These are phyloP conservation scores for Kodamaea nitidulidarum DNA, from an alignment of 805 yeast species.

Conservation along the genomic window DNA sequence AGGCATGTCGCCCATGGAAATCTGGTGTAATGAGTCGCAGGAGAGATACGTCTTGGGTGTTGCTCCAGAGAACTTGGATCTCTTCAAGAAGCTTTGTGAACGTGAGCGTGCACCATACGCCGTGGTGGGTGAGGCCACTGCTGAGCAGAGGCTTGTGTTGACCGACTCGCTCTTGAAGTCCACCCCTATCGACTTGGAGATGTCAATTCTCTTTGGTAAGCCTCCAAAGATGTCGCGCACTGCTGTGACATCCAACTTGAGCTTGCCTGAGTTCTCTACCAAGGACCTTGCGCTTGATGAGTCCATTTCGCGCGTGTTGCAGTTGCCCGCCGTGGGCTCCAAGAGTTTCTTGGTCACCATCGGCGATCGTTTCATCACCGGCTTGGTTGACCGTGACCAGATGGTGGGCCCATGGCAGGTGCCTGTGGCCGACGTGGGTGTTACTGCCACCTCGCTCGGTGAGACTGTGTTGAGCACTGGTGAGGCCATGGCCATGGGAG, in stretches of 20 bases:
- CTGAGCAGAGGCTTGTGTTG: slow-evolving; percentile 75
- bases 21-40: slow-evolving; percentile 99
- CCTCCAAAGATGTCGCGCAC: slow-evolving; percentile 91
- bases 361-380: slow-evolving; percentile 97
- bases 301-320: slow-evolving; percentile 77
- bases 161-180: slow-evolving; percentile 73
- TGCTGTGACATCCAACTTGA: slow-evolving; percentile 60
- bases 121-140: slow-evolving; percentile 91
- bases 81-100: slow-evolving; percentile 75
- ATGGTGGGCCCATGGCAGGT: slow-evolving; percentile 99
- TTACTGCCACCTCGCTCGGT: slow-evolving; percentile 87
- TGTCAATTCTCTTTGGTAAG: slow-evolving; percentile 92
- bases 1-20: slow-evolving; percentile 99
- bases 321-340: slow-evolving; percentile 91
- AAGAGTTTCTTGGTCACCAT: slow-evolving; percentile 94
- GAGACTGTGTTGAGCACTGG: slow-evolving; percentile 70
- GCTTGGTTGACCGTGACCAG: slow-evolving; percentile 94
- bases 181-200: slow-evolving; percentile 91
- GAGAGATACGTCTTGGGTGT: slow-evolving; percentile 96
- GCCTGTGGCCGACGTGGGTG: slow-evolving; percentile 98
- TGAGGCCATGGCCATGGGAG: slow-evolving; percentile 98
- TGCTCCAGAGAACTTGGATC: slow-evolving; percentile 65
- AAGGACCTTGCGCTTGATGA: slow-evolving; percentile 45
- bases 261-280: slow-evolving; percentile 39
- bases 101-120: slow-evolving; percentile 97